Base-by-base conservation (phyloP, 805 yeast genomes). In the Metschnikowia continentalis region DNA sequence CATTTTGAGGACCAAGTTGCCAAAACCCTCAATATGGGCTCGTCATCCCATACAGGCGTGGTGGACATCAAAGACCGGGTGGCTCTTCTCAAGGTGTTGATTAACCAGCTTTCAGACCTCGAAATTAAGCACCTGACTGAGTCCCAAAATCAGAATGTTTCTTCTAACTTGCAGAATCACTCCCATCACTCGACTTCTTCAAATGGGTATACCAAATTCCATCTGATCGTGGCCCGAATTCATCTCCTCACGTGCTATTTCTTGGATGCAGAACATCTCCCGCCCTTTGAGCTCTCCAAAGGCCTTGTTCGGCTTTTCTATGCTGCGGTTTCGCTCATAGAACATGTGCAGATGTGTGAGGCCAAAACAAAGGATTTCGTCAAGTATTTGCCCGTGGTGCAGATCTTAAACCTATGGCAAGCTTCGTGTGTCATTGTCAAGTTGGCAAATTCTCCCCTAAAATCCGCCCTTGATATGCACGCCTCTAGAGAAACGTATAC, bases 391-490 rank as follows among this genome's bases (percentile, higher is more conserved):
- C 98, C 99, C 0, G 87, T 87, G 46, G 90, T 88, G 1, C 85
- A 88, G 63, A 81, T 90, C 1, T 74, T 90, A 54, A 83, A 86
- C 44, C 80, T 91, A 30, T 90, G 98, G 96, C 98, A 94, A 67
- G 87, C 96, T 1, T 83, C 96, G 1, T 86, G 90, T 59, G 82
- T 92, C 36, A 82, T 94, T 32, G 88, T 87, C 48, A 84, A 88
- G 60, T 72, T 92, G 44, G 78, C 82, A 7, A 91, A 90, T 63
- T 89, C 97, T 0, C 79, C 89, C 1, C 71, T 89, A 60, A 77
- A 83, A 23, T 72, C 78, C 26, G 78, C 83, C 14, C 63, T 91
- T 14, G 96, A 90, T 67, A 67, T 82, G 33, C 82, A 80, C 2
- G 75, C 83, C 0, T 97, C 97, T 6, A 84, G 82, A 62, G 79